These are phyloP conservation scores for Colletotrichum lindemuthianum DNA, from an alignment of 2,329 filamentous ascomycete genomes.

Conservation along the genomic window DNA sequence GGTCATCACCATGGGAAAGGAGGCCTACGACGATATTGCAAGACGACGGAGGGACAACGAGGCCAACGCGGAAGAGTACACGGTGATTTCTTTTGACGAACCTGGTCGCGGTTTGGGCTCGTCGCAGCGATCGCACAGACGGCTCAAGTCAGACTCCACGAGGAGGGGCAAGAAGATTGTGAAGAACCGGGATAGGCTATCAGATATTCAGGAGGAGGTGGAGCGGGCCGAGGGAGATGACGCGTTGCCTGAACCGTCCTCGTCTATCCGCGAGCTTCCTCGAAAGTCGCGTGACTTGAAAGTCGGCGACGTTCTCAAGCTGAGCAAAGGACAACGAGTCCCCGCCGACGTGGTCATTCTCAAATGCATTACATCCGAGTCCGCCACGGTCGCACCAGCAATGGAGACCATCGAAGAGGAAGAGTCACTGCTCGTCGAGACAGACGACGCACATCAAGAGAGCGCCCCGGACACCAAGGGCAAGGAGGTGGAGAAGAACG, in stretches of 20 bases:
- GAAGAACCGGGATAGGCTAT: slow-evolving; percentile 57
- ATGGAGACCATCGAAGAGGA: slow-evolving; percentile 40
- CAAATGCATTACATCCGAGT: slow-evolving; percentile 77
- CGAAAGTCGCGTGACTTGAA: slow-evolving; percentile 89
- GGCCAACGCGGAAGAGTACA: slow-evolving; percentile 92
- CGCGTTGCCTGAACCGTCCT: slow-evolving; percentile 53
- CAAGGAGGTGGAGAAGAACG: slow-evolving; percentile 44
- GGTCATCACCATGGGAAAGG: slow-evolving; percentile 91
- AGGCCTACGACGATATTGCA: slow-evolving; percentile 92
- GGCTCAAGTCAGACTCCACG: slow-evolving; percentile 57
- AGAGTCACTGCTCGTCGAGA: slow-evolving; percentile 54
- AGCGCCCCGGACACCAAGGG: slow-evolving; percentile 42
- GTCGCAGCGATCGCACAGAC: slow-evolving; percentile 50
- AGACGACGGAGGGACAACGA: slow-evolving; percentile 88
- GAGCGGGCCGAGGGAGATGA: slow-evolving; percentile 60
- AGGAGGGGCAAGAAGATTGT: slow-evolving; percentile 50
- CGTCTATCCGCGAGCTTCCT: slow-evolving; percentile 70
- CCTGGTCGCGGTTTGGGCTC: slow-evolving; percentile 49
- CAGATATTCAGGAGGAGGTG: slow-evolving; percentile 77
- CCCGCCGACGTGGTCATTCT: slow-evolving; percentile 94
- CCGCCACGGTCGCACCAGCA: slow-evolving; percentile 42
- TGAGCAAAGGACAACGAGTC: slow-evolving; percentile 90
- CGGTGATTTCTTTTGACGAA: slow-evolving; percentile 77
- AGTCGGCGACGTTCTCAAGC: slow-evolving; percentile 94
- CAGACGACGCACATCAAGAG: slow-evolving; percentile 45